Base-by-base conservation (phyloP, 331 rosid species). In the Rosa hybrid region DNA sequence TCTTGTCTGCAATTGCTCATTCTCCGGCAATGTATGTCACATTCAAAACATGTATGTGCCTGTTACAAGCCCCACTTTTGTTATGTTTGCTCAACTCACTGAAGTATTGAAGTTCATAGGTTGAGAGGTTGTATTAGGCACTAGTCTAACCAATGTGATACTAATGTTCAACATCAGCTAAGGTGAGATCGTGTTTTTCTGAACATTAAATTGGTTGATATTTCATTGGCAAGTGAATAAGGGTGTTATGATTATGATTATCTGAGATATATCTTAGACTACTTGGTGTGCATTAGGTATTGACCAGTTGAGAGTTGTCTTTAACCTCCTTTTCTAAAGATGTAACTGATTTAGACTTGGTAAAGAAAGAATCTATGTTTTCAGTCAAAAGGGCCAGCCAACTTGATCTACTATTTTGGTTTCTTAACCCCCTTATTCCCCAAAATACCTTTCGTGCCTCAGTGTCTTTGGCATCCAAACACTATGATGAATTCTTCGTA, bases 1-100 rank as follows among this genome's bases (percentile, higher is more conserved):
- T 34, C n/a, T 85, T 20, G 0, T 70, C 75, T 85, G 83, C 83
- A 82, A 85, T 71, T 85, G 88, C 64, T 81, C 88, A 56, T 60
- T 46, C 71, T 23, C 81, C 14, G 73, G 75, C 48, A 72, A 60
- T 65, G 65, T 45, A 30, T 85, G 88, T 77, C 83, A 85, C 18
- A 42, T 85, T 21, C 2, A 70, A 54, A 44, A 75, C 71, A 75
- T 81, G 88, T 81, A 85, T 11, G 68, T 7, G 5, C 7, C 65
- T 10, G 51, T 75, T 49, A 42, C 45, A 48, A 16, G 25, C 57
- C 54, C 18, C 30, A 12, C 2, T 30, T 70, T 10, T 41, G 25
- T 42, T 60, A 3, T 60, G 27, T 76, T 12, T 60, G 71, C 57
- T 21, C 17, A 59, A 44, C 20, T 20, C 25, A 41, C 0, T 72